These are phyloP conservation scores for Fusarium mundagurra DNA, from an alignment of 2,329 filamentous ascomycete genomes.

Conservation along the genomic window DNA sequence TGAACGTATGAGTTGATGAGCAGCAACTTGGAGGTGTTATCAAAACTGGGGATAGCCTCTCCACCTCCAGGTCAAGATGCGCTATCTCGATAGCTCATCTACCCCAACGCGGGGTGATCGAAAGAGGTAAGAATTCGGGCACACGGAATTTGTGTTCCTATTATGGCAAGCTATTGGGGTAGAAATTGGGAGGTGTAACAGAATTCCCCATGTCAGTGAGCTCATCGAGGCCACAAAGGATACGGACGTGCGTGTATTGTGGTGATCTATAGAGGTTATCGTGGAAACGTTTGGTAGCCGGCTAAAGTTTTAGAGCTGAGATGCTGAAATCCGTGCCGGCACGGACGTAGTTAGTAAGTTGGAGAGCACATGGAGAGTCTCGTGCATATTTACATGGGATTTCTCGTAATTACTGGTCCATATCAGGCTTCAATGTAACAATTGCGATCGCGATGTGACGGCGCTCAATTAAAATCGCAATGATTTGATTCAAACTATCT, in stretches of 20 bases:
- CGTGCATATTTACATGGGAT: too few relatives aligned
- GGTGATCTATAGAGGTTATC: not conserved
- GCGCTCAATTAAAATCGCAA: too few relatives aligned
- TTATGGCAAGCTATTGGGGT: not conserved
- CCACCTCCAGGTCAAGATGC: not conserved
- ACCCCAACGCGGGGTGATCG: not conserved
- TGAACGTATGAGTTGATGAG: not conserved
- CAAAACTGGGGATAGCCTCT: not conserved
- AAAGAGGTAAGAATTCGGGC: not conserved
- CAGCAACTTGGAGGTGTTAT: not conserved
- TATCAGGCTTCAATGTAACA: not conserved
- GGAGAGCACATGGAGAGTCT: not conserved
- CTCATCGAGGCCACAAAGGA: not conserved
- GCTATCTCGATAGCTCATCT: conserved; percentile 1
- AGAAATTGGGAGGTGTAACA: not conserved
- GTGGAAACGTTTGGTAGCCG: not conserved
- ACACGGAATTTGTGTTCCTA: not conserved
- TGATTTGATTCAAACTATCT: not conserved
- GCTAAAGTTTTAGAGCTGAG: too few relatives aligned
- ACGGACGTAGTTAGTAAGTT: not conserved
- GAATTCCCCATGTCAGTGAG: not conserved
- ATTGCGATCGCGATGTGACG: rapidly evolving
- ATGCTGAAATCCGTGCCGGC: not conserved
- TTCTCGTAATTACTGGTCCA: not conserved
- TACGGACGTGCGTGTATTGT: not conserved